Base-by-base conservation (phyloP, 1,284 basidiomycete species). In the Tylopilus sp. region DNA sequence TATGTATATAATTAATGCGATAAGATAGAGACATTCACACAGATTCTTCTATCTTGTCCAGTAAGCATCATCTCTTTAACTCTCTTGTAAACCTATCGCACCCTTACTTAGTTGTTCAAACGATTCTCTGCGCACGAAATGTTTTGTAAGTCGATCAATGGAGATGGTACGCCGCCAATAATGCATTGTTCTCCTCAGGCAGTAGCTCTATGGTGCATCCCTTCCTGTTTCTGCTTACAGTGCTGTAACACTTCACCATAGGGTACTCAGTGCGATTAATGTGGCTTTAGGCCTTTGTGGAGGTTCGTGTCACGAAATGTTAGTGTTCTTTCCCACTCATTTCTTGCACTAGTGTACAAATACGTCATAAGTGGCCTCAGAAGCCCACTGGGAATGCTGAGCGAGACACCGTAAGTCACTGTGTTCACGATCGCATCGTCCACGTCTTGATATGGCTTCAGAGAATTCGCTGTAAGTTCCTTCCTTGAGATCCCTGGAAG, bases 1-100 rank as follows among this genome's bases (percentile, higher is more conserved):
- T 13, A 13, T 29, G 37, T 31, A 25, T 35, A 23, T 4, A 16
- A 35, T 6, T 42, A 39, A 35, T n/a, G 19, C 12, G 33, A 25
- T 5, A 37, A 19, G 14, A n/a, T 35, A n/a, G 25, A 37, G 39
- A 10, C 25, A 19, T 59, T 27, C 42, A 42, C 14, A 33, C 17
- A 72, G 69, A 3, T 67, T 74, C 33, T 70, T 72, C 29, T 72
- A 72, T 53, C 60, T 54, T 57, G 35, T 71, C 31, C 64, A 68
- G 71, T 74, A 19, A 14, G 59, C 3, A 5, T 25, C 14, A 2
- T 31, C 27, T 41, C 29, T 35, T 23, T n/a, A 23, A 9, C 16
- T 17, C 4, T 45, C 29, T 31, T 19, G 5, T 61, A 27, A 14
- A 8, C 10, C n/a, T 34, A 70, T 34, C 25, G 9, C 3, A 6